Conservation (phyloP, 352 stramenopile genomes). For the Phytophthora tubulina region DNA sequence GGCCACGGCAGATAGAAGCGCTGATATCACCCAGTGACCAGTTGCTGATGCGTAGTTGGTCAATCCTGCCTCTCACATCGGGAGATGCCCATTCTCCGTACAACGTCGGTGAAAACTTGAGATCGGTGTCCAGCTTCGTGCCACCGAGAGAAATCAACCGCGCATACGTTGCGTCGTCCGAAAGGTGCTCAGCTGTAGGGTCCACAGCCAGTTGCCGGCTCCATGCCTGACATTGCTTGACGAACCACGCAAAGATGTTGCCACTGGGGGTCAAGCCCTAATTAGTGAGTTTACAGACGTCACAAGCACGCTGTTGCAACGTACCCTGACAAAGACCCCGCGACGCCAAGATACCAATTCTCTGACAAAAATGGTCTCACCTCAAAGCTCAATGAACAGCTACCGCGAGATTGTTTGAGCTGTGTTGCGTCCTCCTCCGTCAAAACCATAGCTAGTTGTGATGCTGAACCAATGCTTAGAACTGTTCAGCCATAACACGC, state of each 20-base stretch:
- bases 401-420: constrained; percentile 29
- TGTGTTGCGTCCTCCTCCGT: constrained; percentile 38
- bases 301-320: not conserved
- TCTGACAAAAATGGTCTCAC: constrained; percentile 65
- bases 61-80: constrained; percentile 45
- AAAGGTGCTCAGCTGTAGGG: constrained; percentile 25
- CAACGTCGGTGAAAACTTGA: constrained; percentile 62
- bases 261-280: constrained; percentile 43
- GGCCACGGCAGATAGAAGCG: constrained; percentile 62
- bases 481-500: constrained; percentile 38
- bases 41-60: constrained; percentile 57
- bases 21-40: constrained; percentile 73
- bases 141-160: constrained; percentile 60
- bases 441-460: constrained; percentile 75
- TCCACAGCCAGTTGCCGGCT: constrained; percentile 48
- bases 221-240: constrained; percentile 64
- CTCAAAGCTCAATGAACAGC: constrained; percentile 59
- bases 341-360: constrained; percentile 62
- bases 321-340: constrained; percentile 71
- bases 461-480: constrained; percentile 77
- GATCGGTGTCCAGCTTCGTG: constrained; percentile 51
- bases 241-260: constrained; percentile 74
- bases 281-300: not conserved
- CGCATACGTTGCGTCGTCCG: constrained; percentile 47
- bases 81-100: constrained; percentile 62